Base-by-base conservation (phyloP, 2,329 filamentous ascomycete genomes). In the Dactylella cylindrospora region DNA sequence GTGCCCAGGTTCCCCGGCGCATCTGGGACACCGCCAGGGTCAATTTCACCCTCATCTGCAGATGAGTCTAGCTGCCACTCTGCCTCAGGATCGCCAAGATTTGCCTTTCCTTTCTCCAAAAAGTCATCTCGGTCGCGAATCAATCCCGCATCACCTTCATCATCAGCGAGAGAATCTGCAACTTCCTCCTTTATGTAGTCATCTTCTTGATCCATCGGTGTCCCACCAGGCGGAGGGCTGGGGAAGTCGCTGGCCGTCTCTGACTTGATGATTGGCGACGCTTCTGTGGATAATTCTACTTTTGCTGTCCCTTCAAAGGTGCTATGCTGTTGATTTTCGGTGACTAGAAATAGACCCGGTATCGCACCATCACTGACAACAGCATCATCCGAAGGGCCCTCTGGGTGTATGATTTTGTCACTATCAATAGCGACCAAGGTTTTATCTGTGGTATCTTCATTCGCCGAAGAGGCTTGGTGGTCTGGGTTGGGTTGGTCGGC, bases 11-110 rank as follows among this genome's bases (percentile, higher is more conserved):
- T 31, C 8, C 19, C 25, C 2, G 22, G 9, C 13, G 26, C 28
- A 13, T 38, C 36, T 10, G 43, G 12, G 6, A 5, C 44, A 23
- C 35, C 36, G 2, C 17, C 44, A n/a, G n/a, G n/a, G n/a, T n/a
- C n/a, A n/a, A n/a, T n/a, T 23, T 32, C 36, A 9, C 33, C 38
- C 40, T 84, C 82, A 69, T 86, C 86, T 0, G 86, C 86, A 0
- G 85, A 88, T 1, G 86, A 90, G 69, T 91, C 87, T 5, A 79
- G 76, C 70, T 95, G 88, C 88, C 89, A 97, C 72, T 96, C 90
- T 2, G 86, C 84, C 36, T 85, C 77, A 47, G 76, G 73, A 38
- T 77, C 75, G 25, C 73, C 75, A 46, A 76, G 75, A 66, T 67
- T 65, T 17, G 66, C 66, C 15, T 65, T 64, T 3, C 65, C 67